These are phyloP conservation scores for Pseudoturritis turrita DNA, from an alignment of 345 rosid species.

Conservation along the genomic window DNA sequence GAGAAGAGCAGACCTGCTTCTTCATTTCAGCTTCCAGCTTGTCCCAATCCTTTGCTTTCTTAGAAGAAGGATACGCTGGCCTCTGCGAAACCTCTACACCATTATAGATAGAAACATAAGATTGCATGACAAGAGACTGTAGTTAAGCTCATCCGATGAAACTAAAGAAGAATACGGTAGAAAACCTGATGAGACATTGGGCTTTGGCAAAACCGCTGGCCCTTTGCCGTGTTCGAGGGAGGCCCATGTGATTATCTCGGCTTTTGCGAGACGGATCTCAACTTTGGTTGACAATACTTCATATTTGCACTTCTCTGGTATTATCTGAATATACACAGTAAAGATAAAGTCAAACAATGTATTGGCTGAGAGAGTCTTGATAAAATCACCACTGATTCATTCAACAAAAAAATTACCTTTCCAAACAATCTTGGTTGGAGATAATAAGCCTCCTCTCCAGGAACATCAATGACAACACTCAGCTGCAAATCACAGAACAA, in stretches of 20 bases:
- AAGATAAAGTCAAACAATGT: background rate
- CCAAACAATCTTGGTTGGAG: slow-evolving; percentile 88
- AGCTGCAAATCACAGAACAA: slow-evolving; percentile 47
- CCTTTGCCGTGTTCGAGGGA: slow-evolving; percentile 70
- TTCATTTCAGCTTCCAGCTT: slow-evolving; percentile 83
- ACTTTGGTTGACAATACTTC: slow-evolving; percentile 70
- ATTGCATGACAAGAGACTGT: background rate
- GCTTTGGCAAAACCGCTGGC: slow-evolving; percentile 36
- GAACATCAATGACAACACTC: slow-evolving; percentile 61
- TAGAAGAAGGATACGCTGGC: slow-evolving; percentile 81
- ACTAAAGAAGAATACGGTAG: background rate
- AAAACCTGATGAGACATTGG: slow-evolving; percentile 40
- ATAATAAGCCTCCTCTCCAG: slow-evolving; percentile 67
- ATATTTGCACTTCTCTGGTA: slow-evolving; percentile 67
- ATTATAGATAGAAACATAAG: background rate
- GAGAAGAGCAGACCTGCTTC: slow-evolving; percentile 48
- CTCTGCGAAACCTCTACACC: slow-evolving; percentile 41
- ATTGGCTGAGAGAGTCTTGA: background rate
- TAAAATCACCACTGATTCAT: background rate
- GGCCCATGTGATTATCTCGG: slow-evolving; percentile 67
- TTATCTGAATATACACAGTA: slow-evolving; percentile 42
- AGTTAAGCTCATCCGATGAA: background rate
- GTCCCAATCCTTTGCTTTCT: slow-evolving; percentile 73
- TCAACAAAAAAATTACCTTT: slow-evolving; percentile 48
- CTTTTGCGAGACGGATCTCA: slow-evolving; percentile 83